Percentiles rank a stretch among this genome's conserved stretches.
Evolutionary conservation across 2,329 filamentous ascomycete species (phyloP).

Genomic region (Onygenales sp.): DNA sequence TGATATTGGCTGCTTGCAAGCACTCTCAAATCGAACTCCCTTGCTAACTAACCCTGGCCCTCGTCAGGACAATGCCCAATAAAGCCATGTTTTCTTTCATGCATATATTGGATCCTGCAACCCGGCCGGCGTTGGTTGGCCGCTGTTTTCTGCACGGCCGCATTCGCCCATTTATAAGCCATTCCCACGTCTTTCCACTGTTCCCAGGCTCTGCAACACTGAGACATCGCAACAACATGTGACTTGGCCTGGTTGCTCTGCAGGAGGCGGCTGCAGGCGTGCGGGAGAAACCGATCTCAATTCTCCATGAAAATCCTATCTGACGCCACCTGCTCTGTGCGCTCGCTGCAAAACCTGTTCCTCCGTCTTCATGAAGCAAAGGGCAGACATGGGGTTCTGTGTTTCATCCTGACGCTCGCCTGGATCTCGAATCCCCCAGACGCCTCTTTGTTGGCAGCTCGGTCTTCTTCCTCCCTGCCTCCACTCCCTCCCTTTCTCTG

Average conservation of each 20-base stretch:
- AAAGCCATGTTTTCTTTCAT: background rate
- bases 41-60: background rate
- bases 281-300: background rate
- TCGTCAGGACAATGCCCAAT: background rate
- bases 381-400: background rate
- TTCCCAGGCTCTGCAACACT: background rate
- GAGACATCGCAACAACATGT: conserved; percentile 1
- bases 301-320: background rate
- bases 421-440: background rate
- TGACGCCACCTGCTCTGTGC: background rate
- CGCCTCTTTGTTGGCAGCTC: background rate
- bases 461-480: background rate
- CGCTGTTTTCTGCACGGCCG: no score
- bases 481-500: background rate
- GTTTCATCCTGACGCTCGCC: background rate
- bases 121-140: background rate
- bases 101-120: background rate
- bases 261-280: background rate
- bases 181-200: background rate
- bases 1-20: background rate
- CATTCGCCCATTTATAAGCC: background rate
- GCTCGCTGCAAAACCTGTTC: background rate
- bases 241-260: background rate
- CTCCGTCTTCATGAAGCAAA: background rate
- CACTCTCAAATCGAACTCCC: background rate